phyloP scores from a whole-genome alignment of 2,329 filamentous ascomycete species.

The Hypoxylon sp. region DNA sequence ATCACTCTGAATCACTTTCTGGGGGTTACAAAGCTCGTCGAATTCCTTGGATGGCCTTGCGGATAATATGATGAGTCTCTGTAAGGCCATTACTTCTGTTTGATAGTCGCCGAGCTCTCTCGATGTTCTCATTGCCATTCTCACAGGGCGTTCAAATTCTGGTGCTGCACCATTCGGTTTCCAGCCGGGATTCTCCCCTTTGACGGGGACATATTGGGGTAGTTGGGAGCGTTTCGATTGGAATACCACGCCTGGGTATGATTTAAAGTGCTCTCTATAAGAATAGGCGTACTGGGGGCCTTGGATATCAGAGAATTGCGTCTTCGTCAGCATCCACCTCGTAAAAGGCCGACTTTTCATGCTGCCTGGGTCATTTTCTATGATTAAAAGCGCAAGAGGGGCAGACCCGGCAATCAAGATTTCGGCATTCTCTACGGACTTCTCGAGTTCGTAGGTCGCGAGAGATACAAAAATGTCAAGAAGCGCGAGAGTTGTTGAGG shows the following conservation, averaged over 20 bases:
- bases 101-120: slow-evolving; percentile 38
- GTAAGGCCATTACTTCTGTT: slow-evolving; percentile 36
- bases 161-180: slow-evolving; percentile 18
- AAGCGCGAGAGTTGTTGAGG: slow-evolving; percentile 42
- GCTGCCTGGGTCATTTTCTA: slow-evolving; percentile 37
- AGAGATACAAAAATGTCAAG: slow-evolving; percentile 41
- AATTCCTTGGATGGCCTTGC: slow-evolving; percentile 30
- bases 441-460: slow-evolving; percentile 23
- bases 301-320: slow-evolving; percentile 30
- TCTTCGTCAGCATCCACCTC: slow-evolving; percentile 42
- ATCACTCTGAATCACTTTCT: slow-evolving; percentile 42
- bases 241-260: slow-evolving; percentile 24
- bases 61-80: slow-evolving; percentile 40
- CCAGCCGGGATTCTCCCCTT: slow-evolving; percentile 43
- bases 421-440: slow-evolving; percentile 11
- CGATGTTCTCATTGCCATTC: slow-evolving; percentile 30
- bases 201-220: slow-evolving; percentile 39
- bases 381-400: slow-evolving; percentile 39
- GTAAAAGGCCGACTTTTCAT: slow-evolving; percentile 43
- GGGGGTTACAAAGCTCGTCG: slow-evolving; percentile 36
- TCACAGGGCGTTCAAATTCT: slow-evolving; percentile 29
- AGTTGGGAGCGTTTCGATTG: slow-evolving; percentile 23
- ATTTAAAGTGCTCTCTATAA: slow-evolving; percentile 27
- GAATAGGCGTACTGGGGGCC: slow-evolving; percentile 23
- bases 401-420: slow-evolving; percentile 28